phyloP scores from a whole-genome alignment of 352 stramenopile genomes.

The Pythium angustatum region DNA sequence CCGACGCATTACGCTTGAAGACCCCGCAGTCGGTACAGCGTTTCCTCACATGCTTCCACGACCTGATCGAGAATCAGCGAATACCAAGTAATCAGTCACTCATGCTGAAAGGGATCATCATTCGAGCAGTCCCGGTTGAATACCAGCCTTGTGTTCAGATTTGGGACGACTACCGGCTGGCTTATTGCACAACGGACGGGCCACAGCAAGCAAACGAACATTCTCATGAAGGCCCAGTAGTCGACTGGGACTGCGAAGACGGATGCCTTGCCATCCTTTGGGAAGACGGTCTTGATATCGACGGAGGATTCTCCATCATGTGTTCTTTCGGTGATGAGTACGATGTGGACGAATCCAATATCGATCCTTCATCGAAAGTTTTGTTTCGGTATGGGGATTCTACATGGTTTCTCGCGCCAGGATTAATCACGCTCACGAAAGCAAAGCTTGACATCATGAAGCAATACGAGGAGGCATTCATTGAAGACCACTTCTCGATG shows the following conservation, averaged over 20 bases:
- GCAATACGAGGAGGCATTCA: slow-evolving; percentile 83
- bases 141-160: slow-evolving; percentile 80
- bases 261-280: slow-evolving; percentile 80
- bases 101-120: slow-evolving; percentile 79
- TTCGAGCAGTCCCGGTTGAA: slow-evolving; percentile 69
- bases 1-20: slow-evolving; percentile 57
- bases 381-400: slow-evolving; percentile 81
- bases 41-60: slow-evolving; percentile 69
- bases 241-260: slow-evolving; percentile 82
- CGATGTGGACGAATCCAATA: slow-evolving; percentile 45
- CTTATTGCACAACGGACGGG: slow-evolving; percentile 57
- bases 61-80: slow-evolving; percentile 53
- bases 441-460: slow-evolving; percentile 81
- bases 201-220: not conserved
- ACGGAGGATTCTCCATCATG: slow-evolving; percentile 82
- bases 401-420: slow-evolving; percentile 71
- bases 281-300: slow-evolving; percentile 73
- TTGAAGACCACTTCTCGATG: slow-evolving; percentile 78
- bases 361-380: slow-evolving; percentile 65
- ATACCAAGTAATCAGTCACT: slow-evolving; percentile 62
- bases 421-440: slow-evolving; percentile 76
- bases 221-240: slow-evolving; percentile 32
- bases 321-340: slow-evolving; percentile 85
- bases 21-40: slow-evolving; percentile 77
- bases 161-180: slow-evolving; percentile 74